phyloP scores from a whole-genome alignment of 192 early-diverging fungal genomes.

The Rhizophagus clarus region DNA sequence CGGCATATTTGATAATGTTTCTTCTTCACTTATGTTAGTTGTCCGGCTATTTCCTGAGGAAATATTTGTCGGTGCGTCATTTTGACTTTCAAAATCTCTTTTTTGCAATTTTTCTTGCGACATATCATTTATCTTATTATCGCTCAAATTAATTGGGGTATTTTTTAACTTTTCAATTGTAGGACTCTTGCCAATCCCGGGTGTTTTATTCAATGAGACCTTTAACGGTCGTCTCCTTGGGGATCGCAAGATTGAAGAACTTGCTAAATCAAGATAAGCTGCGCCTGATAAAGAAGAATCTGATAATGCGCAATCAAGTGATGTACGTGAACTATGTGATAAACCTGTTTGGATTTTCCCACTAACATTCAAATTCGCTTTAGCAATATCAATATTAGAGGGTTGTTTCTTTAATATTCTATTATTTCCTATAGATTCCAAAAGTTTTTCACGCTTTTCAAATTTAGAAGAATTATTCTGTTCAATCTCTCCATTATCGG shows the following conservation, averaged over 20 bases:
- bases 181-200: neutral
- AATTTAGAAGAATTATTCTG: neutral
- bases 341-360: neutral
- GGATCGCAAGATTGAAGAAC: conserved; percentile 10
- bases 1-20: conserved; percentile 35
- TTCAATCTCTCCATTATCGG: neutral
- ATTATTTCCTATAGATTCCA: conserved; percentile 49
- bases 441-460: conserved; percentile 39
- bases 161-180: neutral
- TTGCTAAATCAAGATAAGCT: conserved; percentile 42
- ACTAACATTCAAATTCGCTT: neutral
- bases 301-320: neutral
- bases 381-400: neutral
- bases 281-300: conserved; percentile 28
- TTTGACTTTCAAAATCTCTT: neutral
- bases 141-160: neutral
- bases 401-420: conserved; percentile 22
- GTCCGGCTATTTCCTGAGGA: neutral
- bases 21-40: neutral
- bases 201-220: neutral
- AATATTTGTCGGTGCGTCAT: neutral
- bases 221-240: conserved; percentile 23
- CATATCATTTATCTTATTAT: neutral
- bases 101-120: neutral
- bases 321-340: neutral